Evolutionary conservation across 1,284 basidiomycete genomes (phyloP).

Genomic region (Ustilago trichophora): DNA sequence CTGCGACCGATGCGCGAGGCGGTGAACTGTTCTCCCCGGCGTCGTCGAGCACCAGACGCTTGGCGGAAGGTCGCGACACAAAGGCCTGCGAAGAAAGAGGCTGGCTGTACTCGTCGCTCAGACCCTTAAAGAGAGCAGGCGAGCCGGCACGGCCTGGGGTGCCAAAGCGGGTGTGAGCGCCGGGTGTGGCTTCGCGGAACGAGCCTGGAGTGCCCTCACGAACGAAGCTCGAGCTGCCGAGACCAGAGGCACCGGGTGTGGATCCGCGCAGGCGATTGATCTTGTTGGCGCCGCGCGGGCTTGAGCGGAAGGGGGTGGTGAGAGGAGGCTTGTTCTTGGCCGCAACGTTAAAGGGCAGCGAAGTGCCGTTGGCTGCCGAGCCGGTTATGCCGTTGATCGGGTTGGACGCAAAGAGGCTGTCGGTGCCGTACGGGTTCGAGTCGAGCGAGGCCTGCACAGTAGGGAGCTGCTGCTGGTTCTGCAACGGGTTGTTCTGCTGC

Average conservation of each 20-base stretch:
- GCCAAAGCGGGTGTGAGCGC: conserved; percentile 36
- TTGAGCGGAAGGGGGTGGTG: conserved; percentile 69
- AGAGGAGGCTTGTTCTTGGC: conserved; percentile 68
- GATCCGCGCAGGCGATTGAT: conserved; percentile 62
- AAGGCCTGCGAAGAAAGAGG: conserved; percentile 70
- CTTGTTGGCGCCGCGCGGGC: conserved; percentile 54
- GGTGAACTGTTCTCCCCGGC: conserved; percentile 39
- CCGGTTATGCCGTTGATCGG: conserved; percentile 48
- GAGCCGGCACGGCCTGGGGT: conserved; percentile 60
- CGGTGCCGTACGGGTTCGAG: conserved; percentile 84
- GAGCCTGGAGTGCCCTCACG: conserved; percentile 53
- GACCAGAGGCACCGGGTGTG: conserved; percentile 53
- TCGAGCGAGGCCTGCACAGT: conserved; percentile 72
- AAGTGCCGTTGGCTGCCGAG: conserved; percentile 45
- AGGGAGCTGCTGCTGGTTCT: conserved; percentile 65
- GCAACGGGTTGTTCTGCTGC: conserved; percentile 39
- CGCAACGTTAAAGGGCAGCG: conserved; percentile 65
- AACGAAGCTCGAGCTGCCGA: conserved; percentile 39
- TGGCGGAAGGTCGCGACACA: conserved; percentile 83
- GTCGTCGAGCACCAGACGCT: conserved; percentile 86
- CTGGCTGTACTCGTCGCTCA: conserved; percentile 70
- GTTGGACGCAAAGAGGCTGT: conserved; percentile 70
- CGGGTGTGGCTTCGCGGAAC: conserved; percentile 62
- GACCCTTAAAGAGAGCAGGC: conserved; percentile 68
- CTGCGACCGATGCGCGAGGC: conserved; percentile 42